Evolutionary conservation across 139 green algal species (phyloP), one percentile per base, ranked within the genome.

Genomic region (Yamagishiella unicocca): DNA sequence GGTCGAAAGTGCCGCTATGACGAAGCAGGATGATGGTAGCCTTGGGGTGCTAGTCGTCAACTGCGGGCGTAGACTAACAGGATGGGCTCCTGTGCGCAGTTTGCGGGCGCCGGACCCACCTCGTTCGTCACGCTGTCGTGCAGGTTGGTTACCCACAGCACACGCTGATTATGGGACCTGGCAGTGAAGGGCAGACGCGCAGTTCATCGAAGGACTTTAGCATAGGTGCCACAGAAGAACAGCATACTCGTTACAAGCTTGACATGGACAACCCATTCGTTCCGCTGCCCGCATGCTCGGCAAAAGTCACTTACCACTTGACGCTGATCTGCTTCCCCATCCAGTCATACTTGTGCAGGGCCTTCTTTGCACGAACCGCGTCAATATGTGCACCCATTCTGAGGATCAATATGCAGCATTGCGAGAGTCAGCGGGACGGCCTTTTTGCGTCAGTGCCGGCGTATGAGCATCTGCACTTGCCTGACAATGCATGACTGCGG

Each of bases 91-190:
- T n/a, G n/a, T n/a, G n/a, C n/a, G n/a, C n/a, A n/a, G n/a, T n/a
- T n/a, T n/a, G n/a, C n/a, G n/a, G n/a, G n/a, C 1, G 10, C 33
- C 27, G 7, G n/a, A 76, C 83, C 14, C 68, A 91, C 88, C 88
- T 91, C 88, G 66, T 91, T 91, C 37, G 88, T 91, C 0, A 91
- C 83, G 31, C n/a, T 73, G 9, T 89, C 82, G 45, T 89, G 82
- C 40, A 91, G 50, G 67, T 89, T 82, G 21, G 72, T 58, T 19
- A 89, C 74, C 82, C 83, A 91, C 5, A 91, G 27, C 19, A 89
- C 88, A 12, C 88, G 82, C 66, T 91, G 88, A 35, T 83, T 87
- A 42, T 89, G 50, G 2, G 88, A 89, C 87, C 87, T 90, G 79
- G 14, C 12, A 5, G 67, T 29, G 4, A 21, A 35, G 43, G 46